Base-by-base conservation (phyloP, 2,329 filamentous ascomycete genomes). In the Arthrobotrys entomopaga region DNA sequence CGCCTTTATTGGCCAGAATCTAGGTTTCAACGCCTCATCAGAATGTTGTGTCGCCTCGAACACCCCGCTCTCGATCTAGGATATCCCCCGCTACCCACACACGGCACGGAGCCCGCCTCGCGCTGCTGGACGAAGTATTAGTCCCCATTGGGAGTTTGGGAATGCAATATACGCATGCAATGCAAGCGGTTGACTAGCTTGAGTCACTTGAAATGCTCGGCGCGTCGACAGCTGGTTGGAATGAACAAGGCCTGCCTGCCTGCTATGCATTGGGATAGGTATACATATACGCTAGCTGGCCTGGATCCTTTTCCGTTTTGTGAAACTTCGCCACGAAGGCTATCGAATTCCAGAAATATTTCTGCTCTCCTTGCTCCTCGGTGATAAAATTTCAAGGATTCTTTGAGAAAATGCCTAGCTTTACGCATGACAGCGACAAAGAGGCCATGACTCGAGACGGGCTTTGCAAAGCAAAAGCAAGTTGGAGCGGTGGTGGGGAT, bases 241-340 rank as follows among this genome's bases (percentile, higher is more conserved):
- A 34, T 34, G 29, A 34, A 34, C 29, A 3, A 34, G 29, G 29
- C 48, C 16, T 19, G 20, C n/a, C n/a, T 19, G 5, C 8, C 50
- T 13, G 13, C 16, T 29, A 34, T 53, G 46, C 15, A 5, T 50
- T 50, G 20, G 46, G 19, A 50, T 20, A 4, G 16, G 42, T 19
- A 46, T 50, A n/a, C n/a, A n/a, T n/a, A n/a, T n/a, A n/a, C n/a
- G 46, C 20, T 24, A 22, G 46, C 19, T 50, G 46, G 46, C 46
- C 46, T 49, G 19, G 46, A 50, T 50, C 46, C 46, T 50, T 50
- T 24, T 11, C 8, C n/a, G 8, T 19, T 1, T 5, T 16, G 46
- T n/a, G 46, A 6, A n/a, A 19, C 42, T 46, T 19, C 42, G 16
- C 2, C 42, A 46, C 13, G 16, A 19, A 15, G 42, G 42, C 16